These are phyloP conservation scores for Xylaria sp. DNA, from an alignment of 2,329 filamentous ascomycete species.

Conservation along the genomic window DNA sequence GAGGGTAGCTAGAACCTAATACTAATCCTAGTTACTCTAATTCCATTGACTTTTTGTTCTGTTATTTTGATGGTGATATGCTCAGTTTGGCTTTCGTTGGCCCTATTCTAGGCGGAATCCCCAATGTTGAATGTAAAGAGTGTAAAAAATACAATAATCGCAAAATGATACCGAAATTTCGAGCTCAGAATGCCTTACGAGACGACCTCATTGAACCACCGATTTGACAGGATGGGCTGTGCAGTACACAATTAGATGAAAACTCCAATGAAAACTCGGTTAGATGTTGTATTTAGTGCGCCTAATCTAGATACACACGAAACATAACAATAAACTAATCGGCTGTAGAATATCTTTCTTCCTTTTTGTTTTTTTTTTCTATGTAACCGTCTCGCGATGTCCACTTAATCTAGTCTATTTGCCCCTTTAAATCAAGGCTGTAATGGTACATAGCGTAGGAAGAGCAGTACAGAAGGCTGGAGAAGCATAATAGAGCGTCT, in stretches of 20 bases:
- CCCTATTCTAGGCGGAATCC: neutral
- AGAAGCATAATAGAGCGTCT: neutral
- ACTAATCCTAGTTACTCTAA: neutral
- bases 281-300: neutral
- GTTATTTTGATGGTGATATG: neutral
- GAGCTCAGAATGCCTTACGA: neutral
- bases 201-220: neutral
- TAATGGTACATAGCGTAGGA: neutral
- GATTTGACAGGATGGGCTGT: no score
- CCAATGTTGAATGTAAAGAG: neutral
- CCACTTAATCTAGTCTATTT: constrained; percentile 7
- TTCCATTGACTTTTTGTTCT: neutral
- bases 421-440: neutral
- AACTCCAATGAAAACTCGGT: neutral
- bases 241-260: no score
- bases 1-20: constrained; percentile 23
- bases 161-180: no score
- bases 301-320: neutral
- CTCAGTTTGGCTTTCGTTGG: neutral
- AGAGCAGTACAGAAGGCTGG: neutral
- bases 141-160: no score
- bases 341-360: neutral
- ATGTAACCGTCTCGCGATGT: neutral
- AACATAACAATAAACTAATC: neutral
- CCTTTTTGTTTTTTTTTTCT: neutral